These are phyloP conservation scores for Blastomyces percursus DNA, from an alignment of 2,329 filamentous ascomycete genomes.

Conservation along the genomic window DNA sequence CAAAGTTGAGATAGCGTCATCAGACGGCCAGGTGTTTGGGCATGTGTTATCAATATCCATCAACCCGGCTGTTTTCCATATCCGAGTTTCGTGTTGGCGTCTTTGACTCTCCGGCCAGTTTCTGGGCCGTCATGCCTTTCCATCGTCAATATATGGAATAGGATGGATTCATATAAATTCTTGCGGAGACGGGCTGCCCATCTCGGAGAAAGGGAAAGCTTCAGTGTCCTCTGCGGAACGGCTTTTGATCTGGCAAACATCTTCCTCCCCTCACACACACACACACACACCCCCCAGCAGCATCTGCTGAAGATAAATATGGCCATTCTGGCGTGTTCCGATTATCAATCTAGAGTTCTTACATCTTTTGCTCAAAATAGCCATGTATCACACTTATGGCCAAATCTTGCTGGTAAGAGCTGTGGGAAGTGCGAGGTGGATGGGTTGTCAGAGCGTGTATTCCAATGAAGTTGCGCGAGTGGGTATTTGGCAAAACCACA, in stretches of 20 bases:
- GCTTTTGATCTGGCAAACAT: not conserved
- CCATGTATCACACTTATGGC: not conserved
- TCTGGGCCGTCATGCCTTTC: too few relatives aligned
- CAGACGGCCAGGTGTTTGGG: too few relatives aligned
- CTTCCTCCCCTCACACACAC: not conserved
- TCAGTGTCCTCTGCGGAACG: too few relatives aligned
- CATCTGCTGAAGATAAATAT: not conserved
- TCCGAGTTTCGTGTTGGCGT: too few relatives aligned
- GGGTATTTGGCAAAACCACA: not conserved
- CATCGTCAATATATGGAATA: too few relatives aligned
- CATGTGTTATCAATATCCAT: too few relatives aligned
- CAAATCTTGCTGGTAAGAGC: not conserved
- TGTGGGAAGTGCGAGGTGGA: not conserved
- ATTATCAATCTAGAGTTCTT: not conserved
- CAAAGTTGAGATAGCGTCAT: too few relatives aligned
- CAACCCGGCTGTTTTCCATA: too few relatives aligned
- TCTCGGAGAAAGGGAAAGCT: too few relatives aligned
- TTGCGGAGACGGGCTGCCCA: too few relatives aligned
- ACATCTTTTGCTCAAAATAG: not conserved
- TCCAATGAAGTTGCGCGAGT: not conserved
- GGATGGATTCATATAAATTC: too few relatives aligned
- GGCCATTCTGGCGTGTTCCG: not conserved
- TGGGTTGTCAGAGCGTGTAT: not conserved
- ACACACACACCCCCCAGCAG: not conserved
- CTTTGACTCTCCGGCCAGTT: too few relatives aligned